Evolutionary conservation across 805 yeast genomes (phyloP).

Genomic region (Starmerella bombi): DNA sequence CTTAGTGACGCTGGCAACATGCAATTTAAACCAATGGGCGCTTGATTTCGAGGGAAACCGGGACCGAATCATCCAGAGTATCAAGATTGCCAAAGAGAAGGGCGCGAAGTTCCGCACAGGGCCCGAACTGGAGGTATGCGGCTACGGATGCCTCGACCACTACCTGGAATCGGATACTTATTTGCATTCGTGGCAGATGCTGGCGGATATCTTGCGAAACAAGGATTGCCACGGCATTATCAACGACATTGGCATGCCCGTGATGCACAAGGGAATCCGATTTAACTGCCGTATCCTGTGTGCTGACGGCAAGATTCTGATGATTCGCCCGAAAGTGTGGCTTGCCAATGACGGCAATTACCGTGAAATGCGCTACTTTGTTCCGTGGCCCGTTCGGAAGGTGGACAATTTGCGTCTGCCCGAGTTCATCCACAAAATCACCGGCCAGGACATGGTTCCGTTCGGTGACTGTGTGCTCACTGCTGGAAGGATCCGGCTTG

Average conservation of each 20-base stretch:
- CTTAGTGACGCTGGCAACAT: constrained; percentile 77
- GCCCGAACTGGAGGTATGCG: constrained; percentile 89
- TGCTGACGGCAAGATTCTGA: constrained; percentile 59
- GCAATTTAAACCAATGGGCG: constrained; percentile 97
- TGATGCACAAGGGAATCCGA: constrained; percentile 71
- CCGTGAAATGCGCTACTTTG: constrained; percentile 92
- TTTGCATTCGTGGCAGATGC: constrained; percentile 90
- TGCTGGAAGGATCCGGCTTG: constrained; percentile 75
- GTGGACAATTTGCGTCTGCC: constrained; percentile 70
- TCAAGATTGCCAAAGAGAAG: constrained; percentile 54
- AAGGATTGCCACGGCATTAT: constrained; percentile 62
- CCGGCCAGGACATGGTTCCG: constrained; percentile 54
- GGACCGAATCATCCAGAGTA: constrained; percentile 76
- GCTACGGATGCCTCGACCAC: constrained; percentile 66
- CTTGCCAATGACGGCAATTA: constrained; percentile 96
- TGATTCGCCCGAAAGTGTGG: constrained; percentile 86
- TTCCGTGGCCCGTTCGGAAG: constrained; percentile 81
- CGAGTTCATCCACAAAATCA: constrained; percentile 44
- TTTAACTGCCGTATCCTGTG: constrained; percentile 86
- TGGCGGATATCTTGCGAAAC: constrained; percentile 56
- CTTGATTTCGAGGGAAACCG: constrained; percentile 94
- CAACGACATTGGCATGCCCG: constrained; percentile 90
- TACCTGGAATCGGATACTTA: constrained; percentile 80
- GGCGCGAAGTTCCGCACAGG: constrained; percentile 86
- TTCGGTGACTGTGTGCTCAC: constrained; percentile 87